Evolutionary conservation across 768 basidiomycete genomes (phyloP), one percentile per base, ranked within the genome.

Genomic region (Leccinum sublutescens): DNA sequence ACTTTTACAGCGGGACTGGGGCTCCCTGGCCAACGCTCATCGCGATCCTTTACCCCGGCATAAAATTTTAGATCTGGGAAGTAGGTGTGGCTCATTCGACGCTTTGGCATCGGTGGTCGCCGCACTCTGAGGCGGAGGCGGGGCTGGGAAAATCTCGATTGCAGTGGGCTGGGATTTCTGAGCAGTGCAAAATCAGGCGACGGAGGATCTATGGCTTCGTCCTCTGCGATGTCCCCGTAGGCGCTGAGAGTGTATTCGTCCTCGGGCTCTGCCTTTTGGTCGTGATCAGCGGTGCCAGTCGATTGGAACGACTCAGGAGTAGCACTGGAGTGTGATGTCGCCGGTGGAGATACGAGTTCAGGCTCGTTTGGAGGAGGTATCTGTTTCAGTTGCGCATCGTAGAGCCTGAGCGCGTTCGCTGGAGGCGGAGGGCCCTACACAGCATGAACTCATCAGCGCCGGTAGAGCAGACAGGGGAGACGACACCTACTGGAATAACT

Each of bases 201-300:
- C 0, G 75, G 76, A 4, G 79, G 59, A 29, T 75, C 75, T 27
- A 75, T 69, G 25, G 71, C 62, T 47, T 78, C 76, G 25, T 75
- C 66, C 1, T 78, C 68, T 1, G 79, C 79, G 25, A 81, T 76
- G 25, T 82, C 79, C 8, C 82, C 81, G 45, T 73, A 82, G 12
- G 72, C 78, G 29, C 68, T 73, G 47, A 84, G 62, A 0, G 74
- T 77, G 61, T 81, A 64, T 57, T 77, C 74, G 21, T 78, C 75
- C 9, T 79, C 74, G 1, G 21, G 27, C 25, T 64, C 62, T 54
- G 5, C 47, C 17, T 25, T 33, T 5, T 50, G n/a, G 31, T 57
- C 45, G 21, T n/a, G 12, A 36, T 54, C n/a, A 8, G 29, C 17
- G 21, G 45, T 40, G 38, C 3, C 38, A 33, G 12, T 2, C 6